Conservation (phyloP, 2,329 filamentous ascomycete genomes). For the Alternaria hordeiaustralica region DNA sequence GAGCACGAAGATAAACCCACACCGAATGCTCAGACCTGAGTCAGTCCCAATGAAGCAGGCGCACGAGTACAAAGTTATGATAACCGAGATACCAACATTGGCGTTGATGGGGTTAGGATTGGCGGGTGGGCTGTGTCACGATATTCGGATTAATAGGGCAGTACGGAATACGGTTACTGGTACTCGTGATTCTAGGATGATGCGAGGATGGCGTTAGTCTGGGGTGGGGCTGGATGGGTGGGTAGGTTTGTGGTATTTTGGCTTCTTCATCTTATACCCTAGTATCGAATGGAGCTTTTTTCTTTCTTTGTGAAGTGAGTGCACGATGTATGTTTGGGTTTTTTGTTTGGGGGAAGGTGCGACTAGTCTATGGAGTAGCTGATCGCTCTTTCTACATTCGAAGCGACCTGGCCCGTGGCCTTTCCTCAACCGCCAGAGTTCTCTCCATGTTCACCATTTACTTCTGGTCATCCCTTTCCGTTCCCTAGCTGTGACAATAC, state of each 20-base stretch:
- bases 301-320: not conserved
- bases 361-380: not conserved
- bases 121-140: not conserved
- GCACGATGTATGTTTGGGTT: not conserved
- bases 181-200: not conserved
- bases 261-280: constrained; percentile 20
- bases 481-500: too few relatives aligned
- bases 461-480: too few relatives aligned
- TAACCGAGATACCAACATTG: not conserved
- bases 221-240: not conserved
- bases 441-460: too few relatives aligned
- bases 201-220: not conserved
- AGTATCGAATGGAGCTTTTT: constrained; percentile 16
- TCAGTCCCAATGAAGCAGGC: not conserved
- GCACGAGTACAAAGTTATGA: not conserved
- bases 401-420: too few relatives aligned
- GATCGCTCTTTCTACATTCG: too few relatives aligned
- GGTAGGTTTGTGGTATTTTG: constrained; percentile 1
- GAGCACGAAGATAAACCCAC: constrained; percentile 16
- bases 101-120: not conserved
- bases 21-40: not conserved
- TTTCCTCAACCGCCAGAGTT: too few relatives aligned
- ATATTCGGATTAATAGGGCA: constrained; percentile 4
- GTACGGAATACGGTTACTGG: not conserved
- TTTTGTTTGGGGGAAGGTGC: not conserved